Conservation (phyloP, 2,329 filamentous ascomycete species). For the Penicillium olsonii region DNA sequence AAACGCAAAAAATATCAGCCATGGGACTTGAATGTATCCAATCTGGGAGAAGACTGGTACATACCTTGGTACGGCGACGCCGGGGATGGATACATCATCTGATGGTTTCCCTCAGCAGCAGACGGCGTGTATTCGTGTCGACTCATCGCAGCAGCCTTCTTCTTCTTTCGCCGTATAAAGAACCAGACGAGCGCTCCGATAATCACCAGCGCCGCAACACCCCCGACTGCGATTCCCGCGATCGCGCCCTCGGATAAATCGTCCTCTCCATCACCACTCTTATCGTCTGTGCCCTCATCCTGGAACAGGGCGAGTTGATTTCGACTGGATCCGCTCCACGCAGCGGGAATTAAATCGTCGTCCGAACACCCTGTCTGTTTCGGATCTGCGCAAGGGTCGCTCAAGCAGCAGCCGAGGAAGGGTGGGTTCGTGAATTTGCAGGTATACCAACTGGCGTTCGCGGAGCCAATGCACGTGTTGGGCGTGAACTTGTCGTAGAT, state of each 20-base stretch:
- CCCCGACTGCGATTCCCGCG: slow-evolving; percentile 11
- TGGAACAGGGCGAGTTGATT: slow-evolving; percentile 6
- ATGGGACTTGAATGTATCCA: slow-evolving; percentile 6
- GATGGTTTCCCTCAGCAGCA: slow-evolving; percentile 7
- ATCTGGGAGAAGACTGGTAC: slow-evolving; percentile 3
- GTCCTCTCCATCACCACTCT: background rate
- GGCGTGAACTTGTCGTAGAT: slow-evolving; percentile 1
- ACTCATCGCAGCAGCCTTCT: slow-evolving; percentile 9
- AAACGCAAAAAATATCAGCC: slow-evolving; percentile 6
- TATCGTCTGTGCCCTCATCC: slow-evolving; percentile 5
- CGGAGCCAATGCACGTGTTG: slow-evolving; percentile 4
- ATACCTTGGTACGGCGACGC: slow-evolving; percentile 5
- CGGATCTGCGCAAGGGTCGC: background rate
- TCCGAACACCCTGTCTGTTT: background rate
- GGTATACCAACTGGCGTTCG: slow-evolving; percentile 1
- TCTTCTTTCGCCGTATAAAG: slow-evolving; percentile 8
- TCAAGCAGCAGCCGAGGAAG: slow-evolving; percentile 4
- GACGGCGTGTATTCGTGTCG: slow-evolving; percentile 5
- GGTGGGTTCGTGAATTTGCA: slow-evolving; percentile 1
- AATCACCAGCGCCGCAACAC: slow-evolving; percentile 11
- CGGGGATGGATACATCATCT: slow-evolving; percentile 8
- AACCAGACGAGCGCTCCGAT: slow-evolving; percentile 10
- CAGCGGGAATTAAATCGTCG: slow-evolving; percentile 1
- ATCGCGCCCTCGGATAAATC: slow-evolving; percentile 10
- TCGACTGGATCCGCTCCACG: background rate